Evolutionary conservation across 2,329 filamentous ascomycete genomes (phyloP).

Genomic region (Diaporthe ampelina): DNA sequence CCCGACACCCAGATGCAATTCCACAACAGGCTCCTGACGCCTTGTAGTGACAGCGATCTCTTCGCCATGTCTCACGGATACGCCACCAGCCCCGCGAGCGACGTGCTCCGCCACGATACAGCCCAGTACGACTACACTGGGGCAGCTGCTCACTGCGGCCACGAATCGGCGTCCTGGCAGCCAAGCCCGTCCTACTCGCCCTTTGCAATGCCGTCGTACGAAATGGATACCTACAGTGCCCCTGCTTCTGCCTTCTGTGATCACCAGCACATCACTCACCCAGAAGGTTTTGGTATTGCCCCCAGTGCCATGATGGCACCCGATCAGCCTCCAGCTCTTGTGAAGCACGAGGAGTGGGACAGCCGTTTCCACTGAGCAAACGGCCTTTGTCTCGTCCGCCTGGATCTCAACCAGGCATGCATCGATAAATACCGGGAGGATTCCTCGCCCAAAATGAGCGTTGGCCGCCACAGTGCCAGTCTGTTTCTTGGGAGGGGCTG

Average conservation of each 20-base stretch:
- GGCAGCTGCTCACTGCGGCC: constrained; percentile 46
- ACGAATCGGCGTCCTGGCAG: constrained; percentile 49
- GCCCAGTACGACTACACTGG: constrained; percentile 49
- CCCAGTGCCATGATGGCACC: constrained; percentile 37
- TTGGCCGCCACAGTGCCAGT: background rate
- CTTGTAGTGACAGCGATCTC: constrained; percentile 65
- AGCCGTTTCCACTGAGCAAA: constrained; percentile 23
- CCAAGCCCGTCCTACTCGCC: constrained; percentile 54
- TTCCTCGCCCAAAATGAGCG: background rate
- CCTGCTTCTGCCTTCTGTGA: constrained; percentile 44
- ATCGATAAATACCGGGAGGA: background rate
- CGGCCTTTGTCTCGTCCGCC: background rate
- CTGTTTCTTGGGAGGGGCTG: background rate
- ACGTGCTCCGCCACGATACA: constrained; percentile 49
- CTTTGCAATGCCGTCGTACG: constrained; percentile 53
- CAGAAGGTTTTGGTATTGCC: constrained; percentile 36
- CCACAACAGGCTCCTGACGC: constrained; percentile 62
- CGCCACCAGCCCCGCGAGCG: constrained; percentile 50
- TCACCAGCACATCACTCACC: constrained; percentile 42
- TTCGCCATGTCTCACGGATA: constrained; percentile 49
- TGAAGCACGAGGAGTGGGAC: constrained; percentile 42
- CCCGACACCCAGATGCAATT: constrained; percentile 49
- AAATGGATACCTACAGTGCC: constrained; percentile 48
- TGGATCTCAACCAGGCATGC: too few species aligned
- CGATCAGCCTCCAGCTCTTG: constrained; percentile 29